Conservation (phyloP, 2,329 filamentous ascomycete genomes). For the Stagonosporopsis chrysanthemi region DNA sequence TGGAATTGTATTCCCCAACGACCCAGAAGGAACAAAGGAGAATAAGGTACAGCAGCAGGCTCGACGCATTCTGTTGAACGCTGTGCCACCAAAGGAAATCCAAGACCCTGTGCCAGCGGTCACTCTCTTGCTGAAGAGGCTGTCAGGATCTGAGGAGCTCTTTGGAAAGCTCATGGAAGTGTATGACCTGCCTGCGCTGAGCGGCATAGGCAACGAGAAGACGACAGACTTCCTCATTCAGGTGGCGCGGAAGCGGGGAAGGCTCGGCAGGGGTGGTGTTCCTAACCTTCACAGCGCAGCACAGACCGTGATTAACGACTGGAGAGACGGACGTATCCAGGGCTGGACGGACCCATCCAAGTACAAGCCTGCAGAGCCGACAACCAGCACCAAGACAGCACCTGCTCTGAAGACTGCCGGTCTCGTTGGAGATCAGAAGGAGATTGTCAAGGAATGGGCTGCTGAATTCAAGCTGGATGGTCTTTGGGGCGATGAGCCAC, state of each 20-base stretch:
- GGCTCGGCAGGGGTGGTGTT: slow-evolving; percentile 86
- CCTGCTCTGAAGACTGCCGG: slow-evolving; percentile 36
- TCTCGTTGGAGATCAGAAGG: slow-evolving; percentile 70
- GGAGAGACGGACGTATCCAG: slow-evolving; percentile 93
- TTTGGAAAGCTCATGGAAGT: slow-evolving; percentile 80
- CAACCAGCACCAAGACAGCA: slow-evolving; percentile 49
- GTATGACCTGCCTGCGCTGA: slow-evolving; percentile 83
- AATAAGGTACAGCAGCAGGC: slow-evolving; percentile 76
- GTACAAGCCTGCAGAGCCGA: slow-evolving; percentile 62
- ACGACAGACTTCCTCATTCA: slow-evolving; percentile 94
- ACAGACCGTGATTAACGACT: slow-evolving; percentile 94
- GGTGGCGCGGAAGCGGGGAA: slow-evolving; percentile 89
- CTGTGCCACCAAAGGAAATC: slow-evolving; percentile 91
- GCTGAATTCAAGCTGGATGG: slow-evolving; percentile 95
- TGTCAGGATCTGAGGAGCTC: slow-evolving; percentile 76
- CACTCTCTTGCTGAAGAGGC: slow-evolving; percentile 78
- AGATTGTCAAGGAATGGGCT: slow-evolving; percentile 92
- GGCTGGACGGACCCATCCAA: slow-evolving; percentile 85
- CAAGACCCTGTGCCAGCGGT: slow-evolving; percentile 91
- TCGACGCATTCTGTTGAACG: slow-evolving; percentile 86
- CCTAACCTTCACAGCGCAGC: slow-evolving; percentile 89
- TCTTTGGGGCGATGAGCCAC: slow-evolving; percentile 76
- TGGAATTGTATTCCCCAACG: slow-evolving; percentile 88
- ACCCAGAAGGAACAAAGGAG: slow-evolving; percentile 54
- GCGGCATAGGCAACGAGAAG: slow-evolving; percentile 72